Evolutionary conservation across 23 red algal species (phyloP).

Genomic region (Gracilaria domingensis): DNA sequence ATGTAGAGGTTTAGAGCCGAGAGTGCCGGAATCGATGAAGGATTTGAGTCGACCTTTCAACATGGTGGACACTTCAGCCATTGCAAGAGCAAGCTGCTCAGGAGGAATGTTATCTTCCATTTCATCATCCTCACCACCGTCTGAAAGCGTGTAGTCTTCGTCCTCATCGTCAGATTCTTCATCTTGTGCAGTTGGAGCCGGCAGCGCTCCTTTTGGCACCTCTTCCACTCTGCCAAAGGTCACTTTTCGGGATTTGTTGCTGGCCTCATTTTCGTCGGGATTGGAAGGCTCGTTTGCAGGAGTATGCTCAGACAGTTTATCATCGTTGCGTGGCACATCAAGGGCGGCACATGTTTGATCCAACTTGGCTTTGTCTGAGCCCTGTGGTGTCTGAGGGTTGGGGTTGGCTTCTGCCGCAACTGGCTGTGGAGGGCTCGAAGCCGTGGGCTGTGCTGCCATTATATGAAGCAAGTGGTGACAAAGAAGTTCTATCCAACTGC

Average conservation of each 20-base stretch:
- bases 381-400: not conserved
- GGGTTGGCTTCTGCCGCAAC: not conserved
- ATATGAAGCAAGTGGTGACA: not conserved
- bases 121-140: conserved; percentile 38
- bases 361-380: not conserved
- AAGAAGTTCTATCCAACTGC: too few species aligned
- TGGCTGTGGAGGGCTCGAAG: not conserved
- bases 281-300: not conserved
- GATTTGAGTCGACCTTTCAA: conserved; percentile 52
- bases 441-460: not conserved
- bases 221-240: conserved; percentile 1
- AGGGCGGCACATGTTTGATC: not conserved
- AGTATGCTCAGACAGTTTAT: not conserved
- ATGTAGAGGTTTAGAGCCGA: conserved; percentile 67
- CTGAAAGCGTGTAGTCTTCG: conserved; percentile 37
- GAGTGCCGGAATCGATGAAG: conserved; percentile 25
- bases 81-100: conserved; percentile 15
- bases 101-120: conserved; percentile 1
- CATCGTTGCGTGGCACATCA: not conserved
- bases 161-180: conserved; percentile 47
- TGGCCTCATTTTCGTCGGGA: not conserved
- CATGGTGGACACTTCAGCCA: conserved; percentile 11
- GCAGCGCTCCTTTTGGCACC: not conserved
- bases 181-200: conserved; percentile 4
- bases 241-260: conserved; percentile 7